Conservation (phyloP, 31 red algal genomes). For the Asparagopsis taxiformis region DNA sequence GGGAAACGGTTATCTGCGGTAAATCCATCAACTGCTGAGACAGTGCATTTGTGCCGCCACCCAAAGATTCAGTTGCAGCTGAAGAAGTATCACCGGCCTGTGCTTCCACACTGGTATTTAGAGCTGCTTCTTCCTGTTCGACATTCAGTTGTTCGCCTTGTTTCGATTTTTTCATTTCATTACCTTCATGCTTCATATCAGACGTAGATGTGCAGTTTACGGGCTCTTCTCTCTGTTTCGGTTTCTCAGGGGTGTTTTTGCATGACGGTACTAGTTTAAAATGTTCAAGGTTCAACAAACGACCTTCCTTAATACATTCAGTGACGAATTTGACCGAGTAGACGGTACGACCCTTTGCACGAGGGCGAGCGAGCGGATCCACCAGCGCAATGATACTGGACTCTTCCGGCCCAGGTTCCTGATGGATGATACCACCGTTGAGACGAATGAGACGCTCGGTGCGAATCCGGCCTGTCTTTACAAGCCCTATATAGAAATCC, state of each 20-base stretch:
- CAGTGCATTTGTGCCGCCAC: too few species aligned
- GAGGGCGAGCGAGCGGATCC: slow-evolving; percentile 17
- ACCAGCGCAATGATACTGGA: slow-evolving; percentile 27
- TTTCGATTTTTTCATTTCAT: too few species aligned
- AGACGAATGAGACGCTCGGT: slow-evolving; percentile 6
- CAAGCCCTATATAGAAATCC: slow-evolving; percentile 42
- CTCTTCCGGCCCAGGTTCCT: neutral
- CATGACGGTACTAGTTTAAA: slow-evolving; percentile 16
- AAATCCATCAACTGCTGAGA: too few species aligned
- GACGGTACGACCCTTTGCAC: neutral
- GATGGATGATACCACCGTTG: slow-evolving; percentile 15
- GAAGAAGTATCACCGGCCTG: too few species aligned
- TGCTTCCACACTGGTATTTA: too few species aligned
- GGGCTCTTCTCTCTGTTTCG: too few species aligned
- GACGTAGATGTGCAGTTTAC: too few species aligned
- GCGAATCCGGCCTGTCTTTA: slow-evolving; percentile 15
- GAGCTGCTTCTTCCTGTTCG: too few species aligned
- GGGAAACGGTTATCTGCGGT: too few species aligned
- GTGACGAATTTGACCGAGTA: slow-evolving; percentile 29
- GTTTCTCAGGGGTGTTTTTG: neutral
- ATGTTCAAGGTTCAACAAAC: slow-evolving; percentile 7
- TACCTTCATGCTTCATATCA: too few species aligned
- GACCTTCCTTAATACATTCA: slow-evolving; percentile 8
- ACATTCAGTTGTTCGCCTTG: too few species aligned
- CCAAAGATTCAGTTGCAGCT: too few species aligned